phyloP scores from a whole-genome alignment of 352 stramenopile species.

The Globisporangium splendens region DNA sequence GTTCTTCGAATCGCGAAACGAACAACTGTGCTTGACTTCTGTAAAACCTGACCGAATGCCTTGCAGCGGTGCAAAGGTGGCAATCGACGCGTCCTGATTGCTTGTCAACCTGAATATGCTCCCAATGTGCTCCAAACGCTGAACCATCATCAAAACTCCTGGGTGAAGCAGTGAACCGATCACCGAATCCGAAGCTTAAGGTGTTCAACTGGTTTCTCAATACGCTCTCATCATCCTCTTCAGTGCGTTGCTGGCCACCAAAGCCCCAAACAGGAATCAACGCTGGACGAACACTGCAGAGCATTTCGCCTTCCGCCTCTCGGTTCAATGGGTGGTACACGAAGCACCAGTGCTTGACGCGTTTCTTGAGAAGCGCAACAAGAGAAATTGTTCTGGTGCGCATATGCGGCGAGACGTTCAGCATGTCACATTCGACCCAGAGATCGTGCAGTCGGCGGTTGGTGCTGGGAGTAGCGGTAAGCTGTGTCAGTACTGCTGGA shows the following conservation, averaged over 20 bases:
- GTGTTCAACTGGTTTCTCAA: constrained; percentile 1
- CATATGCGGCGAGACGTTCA: background rate
- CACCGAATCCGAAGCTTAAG: constrained; percentile 1
- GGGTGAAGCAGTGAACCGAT: background rate
- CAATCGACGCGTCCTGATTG: background rate
- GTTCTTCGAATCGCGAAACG: background rate
- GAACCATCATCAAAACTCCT: background rate
- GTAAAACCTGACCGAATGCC: constrained; percentile 1
- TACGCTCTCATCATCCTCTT: background rate
- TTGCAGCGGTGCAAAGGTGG: background rate
- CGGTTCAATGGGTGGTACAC: constrained; percentile 8
- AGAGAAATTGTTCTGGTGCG: background rate
- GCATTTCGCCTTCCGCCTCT: background rate
- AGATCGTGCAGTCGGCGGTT: constrained; percentile 6
- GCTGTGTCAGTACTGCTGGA: constrained; percentile 5
- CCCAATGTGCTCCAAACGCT: constrained; percentile 8
- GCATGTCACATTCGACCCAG: background rate
- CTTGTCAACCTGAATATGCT: constrained; percentile 2
- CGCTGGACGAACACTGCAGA: constrained; percentile 6
- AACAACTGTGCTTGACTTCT: constrained; percentile 2
- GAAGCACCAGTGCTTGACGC: constrained; percentile 22
- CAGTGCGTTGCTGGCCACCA: background rate
- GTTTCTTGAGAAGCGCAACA: constrained; percentile 18
- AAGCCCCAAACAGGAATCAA: constrained; percentile 7
- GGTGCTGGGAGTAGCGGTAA: background rate